Conservation (phyloP, 345 rosid species). For the Eucalyptus marginata region DNA sequence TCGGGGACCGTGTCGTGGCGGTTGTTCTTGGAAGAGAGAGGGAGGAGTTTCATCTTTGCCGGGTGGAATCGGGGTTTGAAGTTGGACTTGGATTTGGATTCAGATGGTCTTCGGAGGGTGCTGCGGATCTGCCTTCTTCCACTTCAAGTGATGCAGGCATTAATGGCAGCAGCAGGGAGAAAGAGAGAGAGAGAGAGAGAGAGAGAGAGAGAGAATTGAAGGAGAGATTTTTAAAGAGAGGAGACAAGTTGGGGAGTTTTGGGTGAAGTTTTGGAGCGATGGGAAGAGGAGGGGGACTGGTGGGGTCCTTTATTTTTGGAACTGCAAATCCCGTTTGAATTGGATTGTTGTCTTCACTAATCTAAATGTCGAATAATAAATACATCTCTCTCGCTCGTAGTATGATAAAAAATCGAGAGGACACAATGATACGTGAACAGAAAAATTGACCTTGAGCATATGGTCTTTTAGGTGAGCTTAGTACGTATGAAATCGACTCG, state of each 20-base stretch:
- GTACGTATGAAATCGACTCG: neutral
- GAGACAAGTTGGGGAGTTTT: neutral
- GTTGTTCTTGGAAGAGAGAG: conserved; percentile 20
- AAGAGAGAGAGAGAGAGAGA: neutral
- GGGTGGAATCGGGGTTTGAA: neutral
- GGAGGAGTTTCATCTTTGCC: conserved; percentile 55
- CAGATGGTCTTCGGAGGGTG: neutral
- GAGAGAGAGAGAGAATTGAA: neutral
- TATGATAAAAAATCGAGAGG: neutral
- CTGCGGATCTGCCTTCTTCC: neutral
- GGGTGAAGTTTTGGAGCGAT: neutral
- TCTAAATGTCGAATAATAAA: neutral
- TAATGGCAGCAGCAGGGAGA: neutral
- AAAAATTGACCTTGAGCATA: neutral
- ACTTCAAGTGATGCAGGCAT: neutral
- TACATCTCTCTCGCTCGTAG: neutral
- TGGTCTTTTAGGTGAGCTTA: neutral
- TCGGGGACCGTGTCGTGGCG: neutral
- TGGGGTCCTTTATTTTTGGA: neutral
- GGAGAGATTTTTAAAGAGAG: neutral
- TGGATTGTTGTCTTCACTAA: neutral
- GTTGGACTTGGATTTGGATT: neutral
- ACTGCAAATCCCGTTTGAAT: neutral
- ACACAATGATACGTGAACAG: neutral
- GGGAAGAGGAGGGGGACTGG: neutral